Conservation (phyloP, 1,139 yeast species). For the Kluyveromyces marxianus region DNA sequence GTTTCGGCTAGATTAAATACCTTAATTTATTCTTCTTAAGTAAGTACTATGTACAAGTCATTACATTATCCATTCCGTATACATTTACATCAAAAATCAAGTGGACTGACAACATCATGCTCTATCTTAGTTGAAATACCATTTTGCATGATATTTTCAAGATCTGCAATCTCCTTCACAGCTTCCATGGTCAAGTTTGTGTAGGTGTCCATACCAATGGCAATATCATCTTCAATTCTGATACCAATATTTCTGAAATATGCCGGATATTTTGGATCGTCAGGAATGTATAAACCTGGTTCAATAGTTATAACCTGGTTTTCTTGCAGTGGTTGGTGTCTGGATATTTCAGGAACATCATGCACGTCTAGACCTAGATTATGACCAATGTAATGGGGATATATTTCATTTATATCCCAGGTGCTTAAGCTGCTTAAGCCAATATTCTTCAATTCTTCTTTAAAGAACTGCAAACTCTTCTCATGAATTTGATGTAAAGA, state of each 20-base stretch:
- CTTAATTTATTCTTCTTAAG: not conserved
- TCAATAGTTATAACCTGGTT: conserved; percentile 87
- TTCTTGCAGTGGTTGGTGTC: conserved; percentile 40
- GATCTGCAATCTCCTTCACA: conserved; percentile 73
- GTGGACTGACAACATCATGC: conserved; percentile 43
- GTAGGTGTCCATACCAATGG: conserved; percentile 53
- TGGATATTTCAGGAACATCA: conserved; percentile 61
- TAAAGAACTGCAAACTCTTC: conserved; percentile 51
- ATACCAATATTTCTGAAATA: conserved; percentile 86
- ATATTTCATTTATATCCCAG: conserved; percentile 52
- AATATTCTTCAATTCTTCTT: conserved; percentile 57
- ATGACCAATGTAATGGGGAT: conserved; percentile 95
- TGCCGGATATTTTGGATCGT: conserved; percentile 59
- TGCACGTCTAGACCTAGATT: conserved; percentile 91
- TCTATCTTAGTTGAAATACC: conserved; percentile 50
- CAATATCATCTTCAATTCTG: conserved; percentile 88
- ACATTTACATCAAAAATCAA: conserved; percentile 6
- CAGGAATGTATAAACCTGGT: conserved; percentile 89
- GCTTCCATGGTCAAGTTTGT: conserved; percentile 74
- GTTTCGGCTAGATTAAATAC: not conserved
- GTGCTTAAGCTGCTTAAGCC: conserved; percentile 53
- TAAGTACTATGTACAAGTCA: no score
- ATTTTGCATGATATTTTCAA: conserved; percentile 53
- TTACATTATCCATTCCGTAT: no score
- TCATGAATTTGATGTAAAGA: conserved; percentile 76